Base-by-base conservation (phyloP, 2,329 filamentous ascomycete species). In the Atkinsonella hypoxylon region DNA sequence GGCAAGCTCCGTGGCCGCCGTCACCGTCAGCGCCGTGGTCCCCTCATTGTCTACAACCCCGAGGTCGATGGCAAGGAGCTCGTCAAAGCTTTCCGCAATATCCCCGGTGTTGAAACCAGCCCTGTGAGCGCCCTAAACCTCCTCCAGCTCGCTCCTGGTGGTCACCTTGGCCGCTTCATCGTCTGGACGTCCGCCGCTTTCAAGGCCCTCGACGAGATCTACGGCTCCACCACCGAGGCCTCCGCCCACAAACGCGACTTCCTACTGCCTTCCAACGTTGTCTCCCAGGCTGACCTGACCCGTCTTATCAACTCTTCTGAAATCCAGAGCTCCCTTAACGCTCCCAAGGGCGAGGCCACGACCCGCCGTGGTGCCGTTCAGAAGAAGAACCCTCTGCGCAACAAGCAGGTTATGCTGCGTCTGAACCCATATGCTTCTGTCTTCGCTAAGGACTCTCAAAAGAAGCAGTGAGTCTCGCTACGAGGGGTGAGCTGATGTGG, bases 321-420 rank as follows among this genome's bases (percentile, higher is more conserved):
- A 79, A 86, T 97, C 73, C 93, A 98, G 85, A 87, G 85, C 73
- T 91, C 95, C 54, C 83, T 98, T 67, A 84, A 87, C 64, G 89
- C 85, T 56, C 89, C 90, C 73, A 93, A 90, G 81, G 93, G 93
- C 64, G 82, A 85, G 63, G 82, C 89, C 68, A 75, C 83, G 68
- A 94, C 89, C 74, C 96, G 96, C 83, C 88, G 93, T 69, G 76
- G 79, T 62, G 76, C 80, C 67, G 89, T 95, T 62, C 91, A 96
- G 83, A 98, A 98, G 89, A 97, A 97, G 90, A 98, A 98, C 83
- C 93, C 93, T 67, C 89, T 98, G 63, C 81, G 79, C 76, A 98
- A 98, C 87, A 95, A 89, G 83, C 93, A 97, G 82, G 86, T 98
- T 62, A 82, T 96, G 75, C 87, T 98, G 70, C 87, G 93, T 67